phyloP scores from a whole-genome alignment of 2,329 filamentous ascomycete species.

The Exserohilum rostratum region DNA sequence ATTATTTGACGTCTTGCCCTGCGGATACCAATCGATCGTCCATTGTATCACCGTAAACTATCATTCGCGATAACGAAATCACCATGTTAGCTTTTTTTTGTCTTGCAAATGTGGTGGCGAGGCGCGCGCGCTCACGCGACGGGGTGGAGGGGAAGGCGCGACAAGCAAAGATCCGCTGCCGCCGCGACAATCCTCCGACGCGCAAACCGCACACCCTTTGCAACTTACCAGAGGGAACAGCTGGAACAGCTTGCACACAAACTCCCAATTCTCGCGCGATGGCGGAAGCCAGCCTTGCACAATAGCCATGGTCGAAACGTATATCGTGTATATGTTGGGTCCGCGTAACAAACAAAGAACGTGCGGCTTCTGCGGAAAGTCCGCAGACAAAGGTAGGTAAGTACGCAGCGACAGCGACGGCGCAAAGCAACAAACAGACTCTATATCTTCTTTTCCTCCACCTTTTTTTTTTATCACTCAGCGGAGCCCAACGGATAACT shows the following conservation, averaged over 20 bases:
- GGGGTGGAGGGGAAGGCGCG: no score
- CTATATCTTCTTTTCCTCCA: no score
- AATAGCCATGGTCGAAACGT: slow-evolving; percentile 46
- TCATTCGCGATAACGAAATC: slow-evolving; percentile 2
- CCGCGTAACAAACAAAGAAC: neutral
- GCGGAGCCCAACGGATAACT: no score
- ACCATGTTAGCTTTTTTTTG: neutral
- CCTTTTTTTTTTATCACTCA: no score
- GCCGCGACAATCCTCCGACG: neutral
- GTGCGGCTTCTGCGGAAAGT: no score
- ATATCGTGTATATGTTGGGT: no score
- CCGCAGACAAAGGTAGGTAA: no score
- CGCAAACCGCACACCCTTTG: neutral
- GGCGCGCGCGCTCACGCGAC: no score
- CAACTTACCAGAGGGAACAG: slow-evolving; percentile 57
- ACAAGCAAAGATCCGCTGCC: no score
- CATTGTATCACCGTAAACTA: slow-evolving; percentile 78
- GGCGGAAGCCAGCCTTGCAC: slow-evolving; percentile 55
- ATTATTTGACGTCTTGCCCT: slow-evolving; percentile 84
- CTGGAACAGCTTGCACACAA: slow-evolving; percentile 53
- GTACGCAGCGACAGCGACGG: no score
- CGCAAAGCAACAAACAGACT: no score
- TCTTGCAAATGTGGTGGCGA: neutral
- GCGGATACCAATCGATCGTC: slow-evolving; percentile 76
- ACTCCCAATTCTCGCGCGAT: slow-evolving; percentile 58